Percentiles rank a stretch among this genome's conserved stretches.
These are phyloP conservation scores for Wickerhamiella australiensis DNA, from an alignment of 805 yeast species.

Conservation along the genomic window DNA sequence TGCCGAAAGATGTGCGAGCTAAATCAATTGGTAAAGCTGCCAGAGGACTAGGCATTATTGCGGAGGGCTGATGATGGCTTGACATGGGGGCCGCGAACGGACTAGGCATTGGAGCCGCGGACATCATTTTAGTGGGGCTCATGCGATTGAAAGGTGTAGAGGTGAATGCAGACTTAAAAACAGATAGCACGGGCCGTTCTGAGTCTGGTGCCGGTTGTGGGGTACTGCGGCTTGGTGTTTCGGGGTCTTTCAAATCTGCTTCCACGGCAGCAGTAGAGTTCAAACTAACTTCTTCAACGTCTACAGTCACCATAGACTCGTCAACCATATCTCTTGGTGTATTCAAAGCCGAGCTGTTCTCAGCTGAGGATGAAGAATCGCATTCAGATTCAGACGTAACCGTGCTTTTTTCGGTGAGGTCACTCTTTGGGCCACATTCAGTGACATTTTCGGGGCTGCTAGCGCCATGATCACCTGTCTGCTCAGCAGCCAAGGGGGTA, in stretches of 20 bases:
- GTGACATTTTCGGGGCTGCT: too few species aligned
- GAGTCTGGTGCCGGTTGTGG: background rate
- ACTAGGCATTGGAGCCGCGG: slow-evolving; percentile 4
- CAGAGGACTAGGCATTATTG: slow-evolving; percentile 1
- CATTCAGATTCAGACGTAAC: background rate
- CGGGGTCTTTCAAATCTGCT: slow-evolving; percentile 1
- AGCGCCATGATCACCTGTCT: too few species aligned
- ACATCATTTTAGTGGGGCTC: background rate
- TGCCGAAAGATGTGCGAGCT: slow-evolving; percentile 6
- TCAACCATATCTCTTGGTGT: background rate
- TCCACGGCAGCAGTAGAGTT: background rate
- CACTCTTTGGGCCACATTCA: background rate
- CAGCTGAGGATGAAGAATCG: background rate
- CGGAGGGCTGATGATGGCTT: background rate
- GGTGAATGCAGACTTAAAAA: slow-evolving; percentile 3
- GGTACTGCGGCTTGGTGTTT: background rate
- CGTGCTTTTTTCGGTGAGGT: background rate
- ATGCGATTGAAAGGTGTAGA: slow-evolving; percentile 5
- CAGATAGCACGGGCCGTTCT: background rate
- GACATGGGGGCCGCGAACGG: background rate
- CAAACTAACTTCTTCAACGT: background rate
- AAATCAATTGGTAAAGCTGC: background rate
- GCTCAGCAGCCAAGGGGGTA: too few species aligned
- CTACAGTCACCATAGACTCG: slow-evolving; percentile 6
- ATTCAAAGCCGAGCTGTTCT: background rate